phyloP scores from a whole-genome alignment of 179 eudicot genomes.

The Dionaea muscipula region DNA sequence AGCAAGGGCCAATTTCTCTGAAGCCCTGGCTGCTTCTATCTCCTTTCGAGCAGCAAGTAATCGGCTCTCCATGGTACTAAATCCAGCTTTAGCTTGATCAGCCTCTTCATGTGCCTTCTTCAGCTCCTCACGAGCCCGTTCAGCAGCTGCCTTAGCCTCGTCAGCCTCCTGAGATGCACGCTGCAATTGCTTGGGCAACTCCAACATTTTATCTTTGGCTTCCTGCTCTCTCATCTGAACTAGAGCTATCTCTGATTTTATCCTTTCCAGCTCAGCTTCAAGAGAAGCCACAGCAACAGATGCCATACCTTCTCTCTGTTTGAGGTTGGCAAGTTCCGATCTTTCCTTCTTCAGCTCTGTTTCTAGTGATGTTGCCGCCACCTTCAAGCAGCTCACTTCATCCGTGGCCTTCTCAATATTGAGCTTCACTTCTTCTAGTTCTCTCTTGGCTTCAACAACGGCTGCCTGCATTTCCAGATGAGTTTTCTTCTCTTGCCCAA shows the following conservation, averaged over 20 bases:
- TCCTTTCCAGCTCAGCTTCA: conserved; percentile 58
- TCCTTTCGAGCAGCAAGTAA: conserved; percentile 62
- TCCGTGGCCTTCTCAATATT: conserved; percentile 51
- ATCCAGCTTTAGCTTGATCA: conserved; percentile 70
- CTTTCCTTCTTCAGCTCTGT: conserved; percentile 57
- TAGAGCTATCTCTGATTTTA: conserved; percentile 40
- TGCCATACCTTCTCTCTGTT: conserved; percentile 68
- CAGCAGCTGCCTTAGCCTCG: conserved; percentile 45
- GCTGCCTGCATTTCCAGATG: conserved; percentile 40
- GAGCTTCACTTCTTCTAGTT: conserved; percentile 65
- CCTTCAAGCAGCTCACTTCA: conserved; percentile 54
- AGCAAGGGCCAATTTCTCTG: conserved; percentile 60
- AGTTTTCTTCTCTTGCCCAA: conserved; percentile 21
- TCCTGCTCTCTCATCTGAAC: conserved; percentile 56
- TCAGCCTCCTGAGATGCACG: conserved; percentile 68
- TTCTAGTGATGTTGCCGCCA: conserved; percentile 48
- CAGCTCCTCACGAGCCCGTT: conserved; percentile 51
- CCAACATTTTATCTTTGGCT: conserved; percentile 52
- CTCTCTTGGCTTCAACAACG: conserved; percentile 37
- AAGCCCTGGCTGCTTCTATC: conserved; percentile 77
- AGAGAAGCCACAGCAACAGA: conserved; percentile 60
- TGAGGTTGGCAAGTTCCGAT: conserved; percentile 34
- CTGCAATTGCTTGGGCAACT: conserved; percentile 60
- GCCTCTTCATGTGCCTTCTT: conserved; percentile 57
- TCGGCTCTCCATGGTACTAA: conserved; percentile 46